These are phyloP conservation scores for Alternaria triticimaculans DNA, from an alignment of 2,329 filamentous ascomycete genomes.

Conservation along the genomic window DNA sequence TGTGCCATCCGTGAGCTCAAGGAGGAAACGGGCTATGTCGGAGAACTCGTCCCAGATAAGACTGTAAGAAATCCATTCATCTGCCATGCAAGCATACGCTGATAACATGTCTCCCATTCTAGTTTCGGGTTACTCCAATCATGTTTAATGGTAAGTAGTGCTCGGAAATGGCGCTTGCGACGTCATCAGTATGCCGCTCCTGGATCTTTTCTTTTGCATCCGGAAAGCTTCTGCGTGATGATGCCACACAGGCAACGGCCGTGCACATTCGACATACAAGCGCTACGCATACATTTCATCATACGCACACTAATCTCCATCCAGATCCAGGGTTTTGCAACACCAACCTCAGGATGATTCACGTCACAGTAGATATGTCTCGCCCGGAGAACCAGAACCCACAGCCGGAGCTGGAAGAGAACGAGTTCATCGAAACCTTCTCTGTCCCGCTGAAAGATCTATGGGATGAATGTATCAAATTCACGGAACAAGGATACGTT, in stretches of 20 bases:
- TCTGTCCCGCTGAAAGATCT: slow-evolving; percentile 68
- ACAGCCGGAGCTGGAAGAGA: slow-evolving; percentile 74
- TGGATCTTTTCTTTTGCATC: background rate
- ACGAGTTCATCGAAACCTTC: slow-evolving; percentile 84
- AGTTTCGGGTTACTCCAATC: slow-evolving; percentile 48
- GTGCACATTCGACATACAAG: background rate
- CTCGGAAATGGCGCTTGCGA: background rate
- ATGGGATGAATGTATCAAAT: slow-evolving; percentile 69
- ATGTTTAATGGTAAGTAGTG: slow-evolving; percentile 52
- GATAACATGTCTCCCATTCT: background rate
- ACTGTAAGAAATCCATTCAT: background rate
- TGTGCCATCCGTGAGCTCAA: slow-evolving; percentile 67
- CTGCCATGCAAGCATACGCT: background rate
- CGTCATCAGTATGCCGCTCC: background rate
- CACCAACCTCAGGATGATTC: slow-evolving; percentile 66
- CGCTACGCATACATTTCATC: background rate
- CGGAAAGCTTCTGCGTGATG: background rate
- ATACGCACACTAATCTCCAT: background rate
- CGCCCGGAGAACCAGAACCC: slow-evolving; percentile 73
- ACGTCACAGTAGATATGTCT: slow-evolving; percentile 74
- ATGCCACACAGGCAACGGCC: background rate
- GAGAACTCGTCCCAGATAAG: slow-evolving; percentile 44
- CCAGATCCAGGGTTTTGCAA: slow-evolving; percentile 53
- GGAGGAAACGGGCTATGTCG: slow-evolving; percentile 71
- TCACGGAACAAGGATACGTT: slow-evolving; percentile 75